Conservation (phyloP, 352 stramenopile species). For the Phytopythium aichiense region DNA sequence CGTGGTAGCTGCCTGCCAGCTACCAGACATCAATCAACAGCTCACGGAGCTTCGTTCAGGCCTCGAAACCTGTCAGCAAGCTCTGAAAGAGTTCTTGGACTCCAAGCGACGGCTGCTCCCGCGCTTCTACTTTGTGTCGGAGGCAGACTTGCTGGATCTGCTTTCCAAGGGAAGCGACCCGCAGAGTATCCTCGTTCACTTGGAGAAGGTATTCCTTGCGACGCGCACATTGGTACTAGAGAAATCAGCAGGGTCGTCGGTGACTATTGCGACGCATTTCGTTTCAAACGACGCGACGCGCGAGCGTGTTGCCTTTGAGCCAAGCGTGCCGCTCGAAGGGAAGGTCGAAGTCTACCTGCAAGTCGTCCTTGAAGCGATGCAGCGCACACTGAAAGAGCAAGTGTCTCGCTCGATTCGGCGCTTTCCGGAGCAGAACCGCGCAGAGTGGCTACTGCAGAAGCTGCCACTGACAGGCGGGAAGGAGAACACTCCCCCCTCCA, state of each 20-base stretch:
- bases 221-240: slow-evolving; percentile 65
- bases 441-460: slow-evolving; percentile 92
- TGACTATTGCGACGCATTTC: slow-evolving; percentile 72
- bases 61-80: slow-evolving; percentile 93
- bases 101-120: slow-evolving; percentile 90
- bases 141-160: slow-evolving; percentile 92
- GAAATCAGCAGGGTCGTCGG: slow-evolving; percentile 34
- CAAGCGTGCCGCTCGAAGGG: slow-evolving; percentile 81
- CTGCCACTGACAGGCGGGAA: slow-evolving; percentile 21
- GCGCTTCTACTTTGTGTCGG: slow-evolving; percentile 95
- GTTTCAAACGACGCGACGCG: slow-evolving; percentile 87
- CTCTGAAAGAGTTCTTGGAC: slow-evolving; percentile 93
- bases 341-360: slow-evolving; percentile 97
- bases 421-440: slow-evolving; percentile 87
- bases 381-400: slow-evolving; percentile 85
- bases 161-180: slow-evolving; percentile 91
- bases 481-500: slow-evolving; percentile 11
- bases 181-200: slow-evolving; percentile 87
- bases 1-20: slow-evolving; percentile 72
- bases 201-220: slow-evolving; percentile 87
- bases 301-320: slow-evolving; percentile 90
- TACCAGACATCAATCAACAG: slow-evolving; percentile 66
- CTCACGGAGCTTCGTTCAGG: slow-evolving; percentile 73
- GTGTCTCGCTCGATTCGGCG: slow-evolving; percentile 82
- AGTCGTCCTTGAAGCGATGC: slow-evolving; percentile 89